phyloP scores from a whole-genome alignment of 2,329 filamentous ascomycete species.

The Fusarium nodosum region DNA sequence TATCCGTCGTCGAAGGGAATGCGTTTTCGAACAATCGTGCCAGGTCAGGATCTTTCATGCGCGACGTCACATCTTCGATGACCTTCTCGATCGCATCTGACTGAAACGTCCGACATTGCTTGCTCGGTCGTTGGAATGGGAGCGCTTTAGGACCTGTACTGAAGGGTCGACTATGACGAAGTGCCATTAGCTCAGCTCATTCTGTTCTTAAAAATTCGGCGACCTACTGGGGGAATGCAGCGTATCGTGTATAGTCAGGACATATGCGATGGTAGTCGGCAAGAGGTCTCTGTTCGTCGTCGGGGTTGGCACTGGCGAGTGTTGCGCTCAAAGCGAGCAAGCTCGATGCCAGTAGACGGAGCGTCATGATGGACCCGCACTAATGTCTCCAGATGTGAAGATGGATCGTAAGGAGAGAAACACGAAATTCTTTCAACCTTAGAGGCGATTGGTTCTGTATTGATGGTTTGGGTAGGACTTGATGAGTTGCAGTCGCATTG shows the following conservation, averaged over 20 bases:
- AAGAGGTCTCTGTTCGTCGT: slow-evolving; percentile 48
- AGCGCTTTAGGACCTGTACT: slow-evolving; percentile 84
- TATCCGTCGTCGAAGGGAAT: slow-evolving; percentile 88
- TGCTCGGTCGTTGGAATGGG: slow-evolving; percentile 86
- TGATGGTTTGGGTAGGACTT: slow-evolving; percentile 10
- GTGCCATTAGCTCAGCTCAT: slow-evolving; percentile 17
- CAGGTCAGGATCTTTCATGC: slow-evolving; percentile 86
- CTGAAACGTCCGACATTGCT: slow-evolving; percentile 87
- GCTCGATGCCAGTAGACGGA: slow-evolving; percentile 47
- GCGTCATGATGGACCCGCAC: slow-evolving; percentile 44
- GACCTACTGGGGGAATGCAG: slow-evolving; percentile 57
- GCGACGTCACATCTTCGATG: slow-evolving; percentile 83
- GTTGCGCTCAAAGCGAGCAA: slow-evolving; percentile 48
- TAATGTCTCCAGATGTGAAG: not conserved
- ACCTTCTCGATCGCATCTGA: slow-evolving; percentile 90
- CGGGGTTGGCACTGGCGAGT: slow-evolving; percentile 38
- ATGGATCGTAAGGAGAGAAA: not conserved
- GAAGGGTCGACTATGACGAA: slow-evolving; percentile 74
- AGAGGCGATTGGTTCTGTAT: not conserved
- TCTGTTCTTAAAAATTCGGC: too few species aligned
- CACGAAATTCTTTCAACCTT: not conserved
- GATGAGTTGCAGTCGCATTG: slow-evolving; percentile 35
- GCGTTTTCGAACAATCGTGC: slow-evolving; percentile 95
- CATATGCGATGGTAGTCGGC: slow-evolving; percentile 52
- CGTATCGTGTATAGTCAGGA: slow-evolving; percentile 59